A percentile compares a stretch with the other conserved stretches of the same genome.
These are phyloP conservation scores for Corylus americana DNA, from an alignment of 306 rosid genomes.

Conservation along the genomic window DNA sequence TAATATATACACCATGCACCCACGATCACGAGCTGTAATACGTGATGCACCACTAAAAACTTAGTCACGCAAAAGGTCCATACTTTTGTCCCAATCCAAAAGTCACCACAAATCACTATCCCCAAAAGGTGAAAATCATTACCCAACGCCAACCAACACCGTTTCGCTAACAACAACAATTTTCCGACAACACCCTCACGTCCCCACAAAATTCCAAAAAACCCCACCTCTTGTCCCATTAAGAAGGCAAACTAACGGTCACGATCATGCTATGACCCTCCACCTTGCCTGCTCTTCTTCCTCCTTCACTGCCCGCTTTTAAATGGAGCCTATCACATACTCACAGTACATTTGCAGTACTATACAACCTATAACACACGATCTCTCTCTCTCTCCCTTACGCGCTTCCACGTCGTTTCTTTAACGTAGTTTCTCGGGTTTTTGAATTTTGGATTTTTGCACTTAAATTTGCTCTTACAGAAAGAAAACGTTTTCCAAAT, in stretches of 20 bases:
- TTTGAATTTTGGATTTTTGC: background rate
- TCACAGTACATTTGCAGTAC: background rate
- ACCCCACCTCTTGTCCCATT: background rate
- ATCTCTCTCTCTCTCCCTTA: background rate
- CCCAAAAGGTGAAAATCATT: background rate
- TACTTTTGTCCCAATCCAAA: background rate
- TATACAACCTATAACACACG: conserved; percentile 10
- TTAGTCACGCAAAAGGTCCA: background rate
- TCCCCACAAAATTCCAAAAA: background rate
- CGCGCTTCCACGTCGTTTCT: background rate
- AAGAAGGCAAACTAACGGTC: conserved; percentile 1
- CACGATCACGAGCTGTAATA: too few relatives aligned
- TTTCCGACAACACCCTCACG: background rate
- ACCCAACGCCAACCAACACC: background rate
- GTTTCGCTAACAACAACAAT: background rate
- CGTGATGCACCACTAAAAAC: too few relatives aligned
- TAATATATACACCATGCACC: too few relatives aligned
- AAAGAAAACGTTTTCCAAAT: background rate
- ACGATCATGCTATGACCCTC: background rate
- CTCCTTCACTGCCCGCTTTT: background rate
- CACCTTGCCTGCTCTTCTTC: background rate
- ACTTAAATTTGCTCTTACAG: background rate
- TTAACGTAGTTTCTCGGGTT: background rate
- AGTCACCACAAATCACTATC: background rate
- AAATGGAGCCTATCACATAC: background rate